Evolutionary conservation across 371 early-diverging fungal species (phyloP).

Genomic region (Dinochytrium kinnereticum): DNA sequence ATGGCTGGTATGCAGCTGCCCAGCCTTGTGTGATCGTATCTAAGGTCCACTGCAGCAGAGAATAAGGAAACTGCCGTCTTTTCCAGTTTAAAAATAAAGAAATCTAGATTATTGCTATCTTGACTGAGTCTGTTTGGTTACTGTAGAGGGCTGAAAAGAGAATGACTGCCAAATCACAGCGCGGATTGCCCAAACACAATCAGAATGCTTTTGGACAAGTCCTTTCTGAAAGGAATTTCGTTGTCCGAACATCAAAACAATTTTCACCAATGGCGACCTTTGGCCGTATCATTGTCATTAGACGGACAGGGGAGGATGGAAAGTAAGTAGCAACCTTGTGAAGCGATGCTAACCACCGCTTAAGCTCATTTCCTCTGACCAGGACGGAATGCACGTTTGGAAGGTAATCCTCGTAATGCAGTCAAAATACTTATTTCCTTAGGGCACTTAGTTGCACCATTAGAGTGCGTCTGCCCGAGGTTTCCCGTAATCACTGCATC

Average conservation of each 20-base stretch:
- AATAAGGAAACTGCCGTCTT: too few species aligned
- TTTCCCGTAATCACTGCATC: conserved; percentile 22
- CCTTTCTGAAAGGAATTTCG: too few species aligned
- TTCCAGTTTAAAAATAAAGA: too few species aligned
- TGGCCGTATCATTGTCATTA: conserved; percentile 27
- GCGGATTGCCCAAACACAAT: too few species aligned
- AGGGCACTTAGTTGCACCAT: conserved; percentile 27
- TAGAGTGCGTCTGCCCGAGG: conserved; percentile 26
- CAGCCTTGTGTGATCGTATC: too few species aligned
- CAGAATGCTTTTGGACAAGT: too few species aligned
- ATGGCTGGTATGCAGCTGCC: too few species aligned
- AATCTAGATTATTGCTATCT: too few species aligned
- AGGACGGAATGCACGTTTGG: conserved; percentile 20
- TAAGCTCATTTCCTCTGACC: conserved; percentile 21
- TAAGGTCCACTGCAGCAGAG: too few species aligned
- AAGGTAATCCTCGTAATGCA: not conserved
- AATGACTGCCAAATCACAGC: too few species aligned
- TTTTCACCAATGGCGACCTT: not conserved
- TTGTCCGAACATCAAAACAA: not conserved
- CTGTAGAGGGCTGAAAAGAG: too few species aligned
- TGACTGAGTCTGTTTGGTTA: too few species aligned
- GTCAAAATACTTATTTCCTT: not conserved
- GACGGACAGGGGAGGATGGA: conserved; percentile 29
- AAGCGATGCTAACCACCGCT: not conserved
- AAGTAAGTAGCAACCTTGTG: not conserved